Evolutionary conservation across 257 asterid genomes (phyloP).

Genomic region (Dorcoceras hygrometricum): DNA sequence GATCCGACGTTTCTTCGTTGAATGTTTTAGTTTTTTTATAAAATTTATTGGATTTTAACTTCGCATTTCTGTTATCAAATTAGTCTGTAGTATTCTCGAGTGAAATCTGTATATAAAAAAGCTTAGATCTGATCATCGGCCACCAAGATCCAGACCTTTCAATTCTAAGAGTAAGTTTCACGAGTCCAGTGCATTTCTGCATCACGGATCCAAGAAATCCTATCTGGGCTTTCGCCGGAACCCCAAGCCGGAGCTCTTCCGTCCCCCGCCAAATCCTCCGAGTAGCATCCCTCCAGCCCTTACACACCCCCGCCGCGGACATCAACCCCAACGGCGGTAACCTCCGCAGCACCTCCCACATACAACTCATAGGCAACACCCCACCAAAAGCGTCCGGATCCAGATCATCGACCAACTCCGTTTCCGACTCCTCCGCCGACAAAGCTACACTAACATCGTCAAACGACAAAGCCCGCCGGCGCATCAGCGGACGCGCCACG

Average conservation of each 20-base stretch:
- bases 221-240: constrained; percentile 70
- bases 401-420: constrained; percentile 22
- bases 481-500: constrained; percentile 32
- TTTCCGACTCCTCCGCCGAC: constrained; percentile 34
- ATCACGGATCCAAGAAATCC: constrained; percentile 83
- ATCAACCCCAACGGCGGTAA: constrained; percentile 70
- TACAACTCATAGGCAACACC: constrained; percentile 48
- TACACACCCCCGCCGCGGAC: constrained; percentile 76
- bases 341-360: constrained; percentile 88
- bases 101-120: constrained; percentile 19
- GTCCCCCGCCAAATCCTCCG: constrained; percentile 77
- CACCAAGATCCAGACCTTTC: constrained; percentile 64
- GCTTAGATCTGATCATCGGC: constrained; percentile 33
- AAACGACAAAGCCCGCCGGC: constrained; percentile 70
- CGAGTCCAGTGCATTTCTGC: constrained; percentile 80
- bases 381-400: constrained; percentile 19
- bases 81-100: not conserved
- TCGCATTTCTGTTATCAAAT: constrained; percentile 1
- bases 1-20: constrained; percentile 10
- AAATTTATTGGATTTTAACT: not conserved
- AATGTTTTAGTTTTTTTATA: not conserved
- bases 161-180: constrained; percentile 63
- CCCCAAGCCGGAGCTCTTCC: constrained; percentile 83
- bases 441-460: constrained; percentile 58
- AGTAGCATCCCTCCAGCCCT: constrained; percentile 77